A percentile compares a stretch with the other conserved stretches of the same genome.
These are phyloP conservation scores for Xylaria grammica DNA, from an alignment of 495 filamentous ascomycete genomes.

Conservation along the genomic window DNA sequence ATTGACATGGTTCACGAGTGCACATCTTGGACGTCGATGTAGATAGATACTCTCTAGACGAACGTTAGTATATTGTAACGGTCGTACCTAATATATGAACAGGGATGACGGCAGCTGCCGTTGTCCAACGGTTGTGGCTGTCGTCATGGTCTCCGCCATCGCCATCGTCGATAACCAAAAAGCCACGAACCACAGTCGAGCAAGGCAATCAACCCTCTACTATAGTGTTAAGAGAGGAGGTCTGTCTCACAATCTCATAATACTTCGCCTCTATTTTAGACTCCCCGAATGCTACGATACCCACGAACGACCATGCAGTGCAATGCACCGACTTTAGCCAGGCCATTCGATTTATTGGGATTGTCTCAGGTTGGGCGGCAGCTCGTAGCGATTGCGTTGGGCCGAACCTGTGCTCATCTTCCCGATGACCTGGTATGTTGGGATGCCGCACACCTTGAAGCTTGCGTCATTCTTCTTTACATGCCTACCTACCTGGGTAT, in stretches of 20 bases:
- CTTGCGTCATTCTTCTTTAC: slow-evolving; percentile 15
- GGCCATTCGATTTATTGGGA: slow-evolving; percentile 5
- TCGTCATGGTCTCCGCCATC: not conserved
- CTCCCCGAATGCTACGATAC: slow-evolving; percentile 17
- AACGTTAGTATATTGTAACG: not conserved
- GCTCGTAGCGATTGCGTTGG: not conserved
- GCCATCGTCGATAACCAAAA: slow-evolving; percentile 1
- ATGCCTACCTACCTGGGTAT: not conserved
- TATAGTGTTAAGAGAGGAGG: too few species aligned
- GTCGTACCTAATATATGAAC: not conserved
- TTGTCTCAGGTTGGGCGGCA: slow-evolving; percentile 18
- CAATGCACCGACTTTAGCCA: slow-evolving; percentile 5
- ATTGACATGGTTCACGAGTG: not conserved
- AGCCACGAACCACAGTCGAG: not conserved
- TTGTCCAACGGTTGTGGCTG: not conserved
- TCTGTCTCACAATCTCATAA: too few species aligned
- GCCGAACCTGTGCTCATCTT: not conserved
- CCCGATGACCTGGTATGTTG: slow-evolving; percentile 22
- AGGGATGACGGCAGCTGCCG: slow-evolving; percentile 15
- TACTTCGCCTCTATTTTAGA: not conserved
- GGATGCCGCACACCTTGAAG: slow-evolving; percentile 4
- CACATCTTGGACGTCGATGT: not conserved
- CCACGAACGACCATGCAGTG: slow-evolving; percentile 13
- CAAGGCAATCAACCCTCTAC: not conserved
- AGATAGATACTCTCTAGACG: not conserved